A percentile compares a stretch with the other conserved stretches of the same genome.
phyloP scores from a whole-genome alignment of 768 basidiomycete species.

The Tubosaeta sp. region DNA sequence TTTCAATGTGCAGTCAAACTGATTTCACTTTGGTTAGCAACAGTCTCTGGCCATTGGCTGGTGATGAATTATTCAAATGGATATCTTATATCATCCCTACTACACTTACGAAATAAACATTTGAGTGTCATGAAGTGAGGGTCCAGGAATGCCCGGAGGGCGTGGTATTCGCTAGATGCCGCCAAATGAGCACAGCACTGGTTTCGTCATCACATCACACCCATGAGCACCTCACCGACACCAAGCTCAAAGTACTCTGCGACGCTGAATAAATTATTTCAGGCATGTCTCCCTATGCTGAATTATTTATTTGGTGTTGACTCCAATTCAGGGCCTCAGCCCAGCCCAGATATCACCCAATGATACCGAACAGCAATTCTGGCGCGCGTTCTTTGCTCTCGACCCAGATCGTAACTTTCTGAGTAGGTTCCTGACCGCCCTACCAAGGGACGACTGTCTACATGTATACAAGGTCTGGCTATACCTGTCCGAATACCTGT shows the following conservation, averaged over 20 bases:
- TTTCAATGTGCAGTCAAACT: no score
- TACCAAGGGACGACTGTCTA: conserved; percentile 49
- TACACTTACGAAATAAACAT: no score
- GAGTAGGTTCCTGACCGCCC: conserved; percentile 33
- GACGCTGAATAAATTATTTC: conserved; percentile 47
- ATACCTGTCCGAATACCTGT: not conserved
- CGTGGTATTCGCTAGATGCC: no score
- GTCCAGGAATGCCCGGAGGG: no score
- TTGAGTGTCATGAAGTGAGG: no score
- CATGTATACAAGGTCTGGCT: conserved; percentile 46
- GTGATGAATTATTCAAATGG: no score
- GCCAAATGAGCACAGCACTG: no score
- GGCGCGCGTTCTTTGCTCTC: conserved; percentile 47
- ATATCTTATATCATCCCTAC: no score
- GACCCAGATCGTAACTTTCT: conserved; percentile 49
- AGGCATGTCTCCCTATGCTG: conserved; percentile 22
- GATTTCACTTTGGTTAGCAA: no score
- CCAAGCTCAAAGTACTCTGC: conserved; percentile 46
- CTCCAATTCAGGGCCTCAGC: conserved; percentile 35
- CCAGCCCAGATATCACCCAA: conserved; percentile 43
- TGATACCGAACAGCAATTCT: conserved; percentile 45
- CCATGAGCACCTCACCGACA: conserved; percentile 6
- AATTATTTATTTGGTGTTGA: not conserved
- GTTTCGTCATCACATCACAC: conserved; percentile 10
- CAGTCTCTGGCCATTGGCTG: no score